These are phyloP conservation scores for Pythium grandisporangium DNA, from an alignment of 352 stramenopile genomes.

Conservation along the genomic window DNA sequence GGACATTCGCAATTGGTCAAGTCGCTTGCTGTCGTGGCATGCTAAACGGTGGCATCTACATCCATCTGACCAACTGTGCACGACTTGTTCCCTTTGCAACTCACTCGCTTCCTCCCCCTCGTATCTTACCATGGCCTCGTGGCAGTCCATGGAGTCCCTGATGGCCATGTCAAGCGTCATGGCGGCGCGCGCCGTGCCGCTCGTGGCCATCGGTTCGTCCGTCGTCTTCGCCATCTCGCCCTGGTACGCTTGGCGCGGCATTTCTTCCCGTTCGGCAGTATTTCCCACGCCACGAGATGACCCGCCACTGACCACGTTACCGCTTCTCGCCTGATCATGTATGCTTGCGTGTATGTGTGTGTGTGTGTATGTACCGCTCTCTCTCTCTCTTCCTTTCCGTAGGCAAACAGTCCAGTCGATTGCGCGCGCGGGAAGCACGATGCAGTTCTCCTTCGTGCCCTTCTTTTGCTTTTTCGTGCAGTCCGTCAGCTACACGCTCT, in stretches of 20 bases:
- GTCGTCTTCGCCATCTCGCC: conserved; percentile 65
- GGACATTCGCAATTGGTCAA: no score
- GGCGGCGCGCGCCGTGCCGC: conserved; percentile 42
- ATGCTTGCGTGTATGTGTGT: neutral
- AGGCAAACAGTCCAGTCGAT: conserved; percentile 63
- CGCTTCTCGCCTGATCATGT: neutral
- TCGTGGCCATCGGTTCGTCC: conserved; percentile 46
- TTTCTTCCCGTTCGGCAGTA: neutral
- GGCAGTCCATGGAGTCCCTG: conserved; percentile 50
- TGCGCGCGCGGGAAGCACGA: conserved; percentile 46
- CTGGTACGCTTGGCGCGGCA: conserved; percentile 24
- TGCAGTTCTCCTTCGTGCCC: conserved; percentile 70
- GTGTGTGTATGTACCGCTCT: no score
- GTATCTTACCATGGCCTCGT: conserved; percentile 24
- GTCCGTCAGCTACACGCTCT: conserved; percentile 77
- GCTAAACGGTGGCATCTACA: no score
- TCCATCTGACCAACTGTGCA: no score
- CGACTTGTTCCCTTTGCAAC: no score
- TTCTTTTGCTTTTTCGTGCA: conserved; percentile 84
- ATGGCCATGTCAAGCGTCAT: conserved; percentile 69
- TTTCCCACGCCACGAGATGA: neutral
- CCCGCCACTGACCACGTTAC: neutral
- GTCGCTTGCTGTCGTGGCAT: no score
- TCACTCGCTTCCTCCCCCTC: no score
- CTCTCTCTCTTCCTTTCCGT: no score